Evolutionary conservation across 495 filamentous ascomycete genomes (phyloP).

Genomic region (Penicillium paxilli): DNA sequence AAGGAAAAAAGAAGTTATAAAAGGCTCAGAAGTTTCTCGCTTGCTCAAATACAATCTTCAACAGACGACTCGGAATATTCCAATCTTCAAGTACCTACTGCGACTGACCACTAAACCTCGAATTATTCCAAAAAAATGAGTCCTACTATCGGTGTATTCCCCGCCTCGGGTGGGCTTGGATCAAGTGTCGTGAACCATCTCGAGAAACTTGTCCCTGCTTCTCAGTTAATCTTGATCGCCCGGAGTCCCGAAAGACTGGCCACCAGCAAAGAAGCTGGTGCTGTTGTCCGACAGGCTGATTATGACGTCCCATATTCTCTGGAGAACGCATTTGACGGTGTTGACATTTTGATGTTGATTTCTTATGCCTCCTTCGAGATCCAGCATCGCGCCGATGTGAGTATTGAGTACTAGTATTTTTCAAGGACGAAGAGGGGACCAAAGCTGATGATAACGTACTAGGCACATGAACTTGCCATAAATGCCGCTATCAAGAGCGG

Average conservation of each 20-base stretch:
- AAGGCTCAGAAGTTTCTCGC: too few relatives aligned
- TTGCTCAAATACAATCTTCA: too few relatives aligned
- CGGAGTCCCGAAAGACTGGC: constrained; percentile 42
- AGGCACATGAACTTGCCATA: constrained; percentile 54
- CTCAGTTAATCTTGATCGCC: constrained; percentile 44
- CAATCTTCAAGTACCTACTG: too few relatives aligned
- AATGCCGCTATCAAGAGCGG: constrained; percentile 56
- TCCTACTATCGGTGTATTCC: constrained; percentile 50
- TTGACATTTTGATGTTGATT: constrained; percentile 38
- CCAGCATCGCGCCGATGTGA: constrained; percentile 33
- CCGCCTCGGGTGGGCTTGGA: constrained; percentile 50
- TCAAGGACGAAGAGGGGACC: too few relatives aligned
- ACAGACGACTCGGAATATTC: background rate
- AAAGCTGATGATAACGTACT: background rate
- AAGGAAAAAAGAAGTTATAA: too few relatives aligned
- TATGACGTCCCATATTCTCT: constrained; percentile 35
- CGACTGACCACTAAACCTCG: too few relatives aligned
- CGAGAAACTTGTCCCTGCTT: constrained; percentile 33
- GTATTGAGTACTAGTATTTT: background rate
- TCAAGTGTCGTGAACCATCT: constrained; percentile 48
- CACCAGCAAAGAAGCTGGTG: constrained; percentile 24
- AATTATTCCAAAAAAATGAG: constrained; percentile 10
- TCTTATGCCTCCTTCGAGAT: constrained; percentile 46
- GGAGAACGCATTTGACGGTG: constrained; percentile 33
- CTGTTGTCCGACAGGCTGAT: constrained; percentile 34